Percentiles rank a stretch among this genome's conserved stretches.
These are phyloP conservation scores for Trichopus zeylanicus DNA, from an alignment of 116 monocot genomes.

Conservation along the genomic window DNA sequence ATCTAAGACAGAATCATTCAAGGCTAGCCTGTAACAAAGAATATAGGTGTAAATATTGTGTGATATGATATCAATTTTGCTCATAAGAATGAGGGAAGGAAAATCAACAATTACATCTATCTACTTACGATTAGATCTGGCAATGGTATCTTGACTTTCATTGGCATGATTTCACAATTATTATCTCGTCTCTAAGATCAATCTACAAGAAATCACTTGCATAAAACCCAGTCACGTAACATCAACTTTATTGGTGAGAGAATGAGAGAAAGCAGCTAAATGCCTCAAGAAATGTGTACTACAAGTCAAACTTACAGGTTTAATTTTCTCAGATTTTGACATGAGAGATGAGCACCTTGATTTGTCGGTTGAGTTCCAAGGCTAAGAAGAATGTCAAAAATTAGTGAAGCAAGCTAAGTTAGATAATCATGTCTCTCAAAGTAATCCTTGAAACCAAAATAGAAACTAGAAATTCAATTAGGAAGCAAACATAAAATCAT, in stretches of 20 bases:
- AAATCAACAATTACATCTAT: background rate
- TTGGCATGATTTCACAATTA: slow-evolving; percentile 66
- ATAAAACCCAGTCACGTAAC: background rate
- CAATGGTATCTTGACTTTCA: slow-evolving; percentile 66
- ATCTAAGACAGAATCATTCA: slow-evolving; percentile 76
- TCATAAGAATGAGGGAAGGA: too few relatives aligned
- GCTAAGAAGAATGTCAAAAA: too few relatives aligned
- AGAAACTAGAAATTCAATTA: too few relatives aligned
- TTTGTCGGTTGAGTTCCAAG: slow-evolving; percentile 20
- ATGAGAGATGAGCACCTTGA: slow-evolving; percentile 39
- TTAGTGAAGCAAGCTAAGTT: too few relatives aligned
- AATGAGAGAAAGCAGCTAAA: background rate
- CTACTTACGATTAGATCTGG: slow-evolving; percentile 57
- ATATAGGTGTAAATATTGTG: background rate
- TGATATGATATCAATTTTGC: too few relatives aligned
- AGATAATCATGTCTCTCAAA: background rate
- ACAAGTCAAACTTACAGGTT: slow-evolving; percentile 27
- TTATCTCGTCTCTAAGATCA: slow-evolving; percentile 58
- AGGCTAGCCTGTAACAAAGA: slow-evolving; percentile 34
- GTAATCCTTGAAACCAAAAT: too few relatives aligned
- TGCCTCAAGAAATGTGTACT: background rate
- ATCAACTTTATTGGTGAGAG: background rate
- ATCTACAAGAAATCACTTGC: slow-evolving; percentile 25
- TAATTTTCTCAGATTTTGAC: slow-evolving; percentile 61
- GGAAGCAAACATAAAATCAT: too few relatives aligned